These are phyloP conservation scores for Penicillium fimorum DNA, from an alignment of 495 filamentous ascomycete genomes.

Conservation along the genomic window DNA sequence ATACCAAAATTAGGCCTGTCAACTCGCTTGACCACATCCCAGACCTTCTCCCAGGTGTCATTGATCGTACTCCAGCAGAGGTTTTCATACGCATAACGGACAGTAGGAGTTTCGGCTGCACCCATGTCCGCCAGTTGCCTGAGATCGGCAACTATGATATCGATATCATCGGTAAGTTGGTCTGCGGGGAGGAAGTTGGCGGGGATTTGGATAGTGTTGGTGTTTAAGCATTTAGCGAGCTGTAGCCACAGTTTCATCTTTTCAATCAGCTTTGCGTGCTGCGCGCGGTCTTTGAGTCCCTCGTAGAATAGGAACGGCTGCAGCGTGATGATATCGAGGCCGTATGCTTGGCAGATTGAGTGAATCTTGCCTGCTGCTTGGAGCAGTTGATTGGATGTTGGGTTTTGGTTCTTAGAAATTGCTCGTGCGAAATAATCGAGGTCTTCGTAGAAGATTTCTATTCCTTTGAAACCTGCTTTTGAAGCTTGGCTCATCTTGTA, in stretches of 20 bases:
- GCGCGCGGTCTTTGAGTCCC: constrained; percentile 57
- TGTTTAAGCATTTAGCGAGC: constrained; percentile 56
- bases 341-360: constrained; percentile 17
- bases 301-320: constrained; percentile 76
- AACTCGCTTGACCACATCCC: constrained; percentile 61
- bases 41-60: constrained; percentile 64
- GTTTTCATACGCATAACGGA: constrained; percentile 68
- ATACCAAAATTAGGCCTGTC: constrained; percentile 68
- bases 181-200: constrained; percentile 58
- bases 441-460: constrained; percentile 77
- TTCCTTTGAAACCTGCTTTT: constrained; percentile 58
- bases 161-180: constrained; percentile 52
- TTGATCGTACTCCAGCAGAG: constrained; percentile 65
- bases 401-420: constrained; percentile 12
- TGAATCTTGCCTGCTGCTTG: constrained; percentile 48
- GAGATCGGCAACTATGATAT: constrained; percentile 60
- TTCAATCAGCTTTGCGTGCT: constrained; percentile 52
- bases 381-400: constrained; percentile 44
- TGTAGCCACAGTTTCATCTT: constrained; percentile 64
- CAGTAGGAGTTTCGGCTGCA: constrained; percentile 38
- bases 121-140: constrained; percentile 43
- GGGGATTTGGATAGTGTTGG: constrained; percentile 65
- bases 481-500: constrained; percentile 61
- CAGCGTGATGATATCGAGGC: constrained; percentile 49
- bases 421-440: constrained; percentile 51